These are phyloP conservation scores for Penicillium chermesinum DNA, from an alignment of 495 filamentous ascomycete genomes.

Conservation along the genomic window DNA sequence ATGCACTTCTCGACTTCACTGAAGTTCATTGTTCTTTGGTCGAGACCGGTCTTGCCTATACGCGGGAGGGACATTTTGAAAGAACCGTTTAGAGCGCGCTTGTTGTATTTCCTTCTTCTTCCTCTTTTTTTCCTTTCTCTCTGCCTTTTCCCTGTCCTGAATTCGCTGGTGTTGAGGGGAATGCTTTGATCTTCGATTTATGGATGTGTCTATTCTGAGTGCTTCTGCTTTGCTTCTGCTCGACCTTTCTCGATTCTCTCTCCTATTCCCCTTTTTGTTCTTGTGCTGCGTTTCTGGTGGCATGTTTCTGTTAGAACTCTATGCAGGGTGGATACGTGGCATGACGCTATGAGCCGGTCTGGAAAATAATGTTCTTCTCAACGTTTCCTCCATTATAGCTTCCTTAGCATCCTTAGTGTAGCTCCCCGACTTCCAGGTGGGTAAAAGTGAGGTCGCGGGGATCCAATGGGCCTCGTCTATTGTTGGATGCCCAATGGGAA, in stretches of 20 bases:
- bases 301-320: constrained; percentile 8
- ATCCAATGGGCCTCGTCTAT: too few species aligned
- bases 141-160: too few species aligned
- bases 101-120: constrained; percentile 41
- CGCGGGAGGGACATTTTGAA: constrained; percentile 33
- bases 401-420: too few species aligned
- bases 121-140: neutral
- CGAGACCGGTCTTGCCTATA: constrained; percentile 24
- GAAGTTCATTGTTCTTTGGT: constrained; percentile 23
- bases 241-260: constrained; percentile 2
- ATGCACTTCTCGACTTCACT: constrained; percentile 9
- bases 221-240: constrained; percentile 16
- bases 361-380: constrained; percentile 12
- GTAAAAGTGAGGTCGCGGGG: too few species aligned
- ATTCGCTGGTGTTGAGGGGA: too few species aligned
- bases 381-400: neutral
- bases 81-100: constrained; percentile 41
- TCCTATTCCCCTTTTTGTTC: constrained; percentile 17
- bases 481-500: constrained; percentile 7
- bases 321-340: constrained; percentile 3
- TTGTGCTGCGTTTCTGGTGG: constrained; percentile 7
- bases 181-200: neutral
- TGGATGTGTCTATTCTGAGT: constrained; percentile 2
- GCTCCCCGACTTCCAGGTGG: too few species aligned
- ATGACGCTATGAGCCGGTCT: constrained; percentile 9